Evolutionary conservation across 2,329 filamentous ascomycete genomes (phyloP).

Genomic region (Akanthomyces muscarius): DNA sequence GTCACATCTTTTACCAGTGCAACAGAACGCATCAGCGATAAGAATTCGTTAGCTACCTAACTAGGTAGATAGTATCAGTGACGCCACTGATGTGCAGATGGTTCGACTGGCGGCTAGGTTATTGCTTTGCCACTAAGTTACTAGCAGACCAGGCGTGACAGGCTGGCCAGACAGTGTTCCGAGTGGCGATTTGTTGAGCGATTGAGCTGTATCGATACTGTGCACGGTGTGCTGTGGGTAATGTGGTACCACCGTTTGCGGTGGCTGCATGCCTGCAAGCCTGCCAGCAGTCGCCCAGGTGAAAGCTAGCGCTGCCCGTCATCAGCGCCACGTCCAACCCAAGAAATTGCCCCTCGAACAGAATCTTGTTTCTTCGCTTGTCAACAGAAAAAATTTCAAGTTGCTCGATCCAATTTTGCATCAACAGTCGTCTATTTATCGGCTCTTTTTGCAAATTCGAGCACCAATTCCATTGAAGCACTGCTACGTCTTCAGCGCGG

Average conservation of each 20-base stretch:
- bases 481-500: not conserved
- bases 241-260: not conserved
- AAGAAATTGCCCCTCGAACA: constrained; percentile 2
- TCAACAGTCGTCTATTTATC: not conserved
- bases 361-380: constrained; percentile 10
- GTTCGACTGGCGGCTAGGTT: not conserved
- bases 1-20: no score
- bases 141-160: not conserved
- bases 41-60: not conserved
- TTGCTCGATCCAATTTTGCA: not conserved
- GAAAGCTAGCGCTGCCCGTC: constrained; percentile 8
- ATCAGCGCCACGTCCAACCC: constrained; percentile 13
- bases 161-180: not conserved
- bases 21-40: not conserved
- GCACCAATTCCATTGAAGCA: not conserved
- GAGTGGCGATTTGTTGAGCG: constrained; percentile 10
- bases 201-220: not conserved
- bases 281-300: not conserved
- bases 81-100: constrained; percentile 12
- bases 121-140: not conserved
- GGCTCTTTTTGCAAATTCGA: not conserved
- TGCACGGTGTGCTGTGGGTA: not conserved
- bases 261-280: no score
- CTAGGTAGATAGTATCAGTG: not conserved
- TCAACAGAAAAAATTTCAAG: not conserved